A percentile compares a stretch with the other conserved stretches of the same genome.
Evolutionary conservation across 2,329 filamentous ascomycete genomes (phyloP).

Genomic region (Claviceps fusiformis): DNA sequence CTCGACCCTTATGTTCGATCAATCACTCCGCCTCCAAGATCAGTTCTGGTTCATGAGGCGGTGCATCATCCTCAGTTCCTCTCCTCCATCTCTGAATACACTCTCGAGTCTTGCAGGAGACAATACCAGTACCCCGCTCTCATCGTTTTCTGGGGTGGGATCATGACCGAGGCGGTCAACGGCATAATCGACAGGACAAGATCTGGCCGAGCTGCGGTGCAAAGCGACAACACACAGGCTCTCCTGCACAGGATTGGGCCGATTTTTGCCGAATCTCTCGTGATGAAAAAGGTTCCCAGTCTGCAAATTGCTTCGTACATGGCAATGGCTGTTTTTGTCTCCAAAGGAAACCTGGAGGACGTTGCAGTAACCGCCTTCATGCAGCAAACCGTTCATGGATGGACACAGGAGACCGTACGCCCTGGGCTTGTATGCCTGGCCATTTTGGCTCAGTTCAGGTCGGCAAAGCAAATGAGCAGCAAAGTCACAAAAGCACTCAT

Average conservation of each 20-base stretch:
- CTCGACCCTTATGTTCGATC: conserved; percentile 75
- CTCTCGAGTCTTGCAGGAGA: conserved; percentile 57
- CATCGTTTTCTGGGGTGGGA: conserved; percentile 80
- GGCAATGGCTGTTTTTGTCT: conserved; percentile 72
- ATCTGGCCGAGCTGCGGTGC: conserved; percentile 62
- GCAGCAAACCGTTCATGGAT: conserved; percentile 71
- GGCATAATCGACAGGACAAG: conserved; percentile 65
- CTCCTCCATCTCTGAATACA: conserved; percentile 62
- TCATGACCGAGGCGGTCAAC: conserved; percentile 74
- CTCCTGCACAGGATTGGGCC: conserved; percentile 54
- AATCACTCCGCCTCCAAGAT: conserved; percentile 61
- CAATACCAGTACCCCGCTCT: conserved; percentile 64
- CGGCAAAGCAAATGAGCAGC: conserved; percentile 53
- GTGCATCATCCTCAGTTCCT: conserved; percentile 68
- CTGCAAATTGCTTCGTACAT: conserved; percentile 83
- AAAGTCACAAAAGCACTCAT: conserved; percentile 57
- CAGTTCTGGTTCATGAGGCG: conserved; percentile 71
- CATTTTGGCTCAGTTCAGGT: conserved; percentile 68
- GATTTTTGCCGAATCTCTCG: conserved; percentile 63
- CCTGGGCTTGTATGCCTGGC: conserved; percentile 69
- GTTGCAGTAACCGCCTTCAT: conserved; percentile 73
- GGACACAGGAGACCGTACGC: conserved; percentile 58
- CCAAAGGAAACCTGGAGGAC: conserved; percentile 69
- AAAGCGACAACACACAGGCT: conserved; percentile 69
- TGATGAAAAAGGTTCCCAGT: conserved; percentile 61